Evolutionary conservation across 148 eudicot genomes (phyloP).

Genomic region (Nyssa sinensis): DNA sequence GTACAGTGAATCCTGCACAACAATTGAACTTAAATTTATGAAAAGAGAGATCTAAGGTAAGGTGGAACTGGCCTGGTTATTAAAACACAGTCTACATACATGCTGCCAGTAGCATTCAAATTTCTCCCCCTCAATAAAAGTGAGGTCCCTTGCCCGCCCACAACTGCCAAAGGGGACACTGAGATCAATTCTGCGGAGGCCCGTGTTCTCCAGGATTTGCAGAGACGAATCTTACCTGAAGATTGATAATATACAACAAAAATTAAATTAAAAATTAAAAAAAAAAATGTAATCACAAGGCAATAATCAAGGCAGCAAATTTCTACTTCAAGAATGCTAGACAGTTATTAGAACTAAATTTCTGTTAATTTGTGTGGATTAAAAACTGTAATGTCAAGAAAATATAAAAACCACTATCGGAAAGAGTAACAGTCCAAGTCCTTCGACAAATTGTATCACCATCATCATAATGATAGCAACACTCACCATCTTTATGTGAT

Average conservation of each 20-base stretch:
- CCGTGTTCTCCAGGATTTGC: constrained; percentile 44
- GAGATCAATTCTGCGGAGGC: constrained; percentile 57
- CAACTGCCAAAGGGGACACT: constrained; percentile 81
- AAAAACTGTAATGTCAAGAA: background rate
- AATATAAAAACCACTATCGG: background rate
- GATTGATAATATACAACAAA: constrained; percentile 1
- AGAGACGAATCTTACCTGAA: constrained; percentile 43
- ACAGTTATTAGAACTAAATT: background rate
- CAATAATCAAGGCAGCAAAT: background rate
- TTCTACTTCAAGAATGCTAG: background rate
- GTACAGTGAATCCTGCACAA: constrained; percentile 41
- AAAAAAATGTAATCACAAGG: background rate
- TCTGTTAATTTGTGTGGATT: background rate
- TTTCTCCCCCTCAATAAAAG: constrained; percentile 59
- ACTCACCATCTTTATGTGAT: constrained; percentile 43
- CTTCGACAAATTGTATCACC: background rate
- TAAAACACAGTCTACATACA: constrained; percentile 24
- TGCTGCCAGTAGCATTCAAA: constrained; percentile 45
- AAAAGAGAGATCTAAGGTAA: background rate
- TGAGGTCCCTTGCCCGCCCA: constrained; percentile 59
- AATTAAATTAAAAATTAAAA: too few relatives aligned
- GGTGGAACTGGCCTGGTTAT: background rate
- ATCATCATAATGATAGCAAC: background rate
- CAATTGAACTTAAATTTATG: background rate
- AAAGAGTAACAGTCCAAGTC: background rate